Base-by-base conservation (phyloP, 768 basidiomycete species). In the Podaxis sp. region DNA sequence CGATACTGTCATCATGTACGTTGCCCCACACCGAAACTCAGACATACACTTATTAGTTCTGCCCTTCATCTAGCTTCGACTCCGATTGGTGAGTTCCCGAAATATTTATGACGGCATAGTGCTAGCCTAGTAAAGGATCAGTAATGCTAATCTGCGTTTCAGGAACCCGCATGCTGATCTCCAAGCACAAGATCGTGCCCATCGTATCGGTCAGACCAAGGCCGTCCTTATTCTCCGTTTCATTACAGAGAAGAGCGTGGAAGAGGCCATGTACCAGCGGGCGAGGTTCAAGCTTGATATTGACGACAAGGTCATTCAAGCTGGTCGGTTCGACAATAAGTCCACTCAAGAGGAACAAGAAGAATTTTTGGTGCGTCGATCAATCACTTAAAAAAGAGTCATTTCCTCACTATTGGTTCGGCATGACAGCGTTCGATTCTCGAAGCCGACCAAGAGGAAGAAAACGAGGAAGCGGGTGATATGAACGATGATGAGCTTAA, bases 171-270 rank as follows among this genome's bases (percentile, higher is more conserved):
- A 99, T 69, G 96, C 97, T 56, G 96, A 99, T 88, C 79, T 99
- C 65, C 97, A 99, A 76, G 97, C 97, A 12, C 97, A 99, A 75
- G 96, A 99, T 86, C 94, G 96, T 82, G 94, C 93, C 11, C 96
- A 99, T 83, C 96, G 97, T 84, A 99, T 99, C 70, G 97, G 97
- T 63, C 97, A 99, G 73, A 99, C 97, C 63, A 96, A 96, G 76
- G 92, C 95, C 50, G 97, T 99, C 20, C 88, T 96, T 36, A 99
- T 99, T 66, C 82, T 99, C 66, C 88, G 96, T 65, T 93, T 99
- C 75, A 96, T 99, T 73, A 97, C 96, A 3, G 94, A 97, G 75
- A 95, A 95, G 80, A 96, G 95, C 66, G 95, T 99, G 24, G 97
- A 99, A 77, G 97, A 99, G 76, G 94, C 95, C 3, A 97, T 99